Conservation (phyloP, 208 protist genomes). For the Crithidia acanthocephali region DNA sequence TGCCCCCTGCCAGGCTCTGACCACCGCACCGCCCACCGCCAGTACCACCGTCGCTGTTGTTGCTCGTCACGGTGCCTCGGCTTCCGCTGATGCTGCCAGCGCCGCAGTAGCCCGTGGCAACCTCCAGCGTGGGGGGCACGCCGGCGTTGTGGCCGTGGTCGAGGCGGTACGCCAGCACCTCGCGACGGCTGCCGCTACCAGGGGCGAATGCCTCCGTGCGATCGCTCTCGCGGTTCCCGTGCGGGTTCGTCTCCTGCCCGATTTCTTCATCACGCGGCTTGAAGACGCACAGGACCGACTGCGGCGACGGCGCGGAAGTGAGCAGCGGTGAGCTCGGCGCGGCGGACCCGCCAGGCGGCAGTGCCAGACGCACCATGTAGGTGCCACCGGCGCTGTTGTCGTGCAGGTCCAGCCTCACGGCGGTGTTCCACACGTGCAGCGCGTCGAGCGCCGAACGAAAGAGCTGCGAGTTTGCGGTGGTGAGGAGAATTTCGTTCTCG, state of each 20-base stretch:
- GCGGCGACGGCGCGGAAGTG: neutral
- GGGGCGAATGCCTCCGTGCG: conserved; percentile 49
- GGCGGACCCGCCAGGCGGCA: neutral
- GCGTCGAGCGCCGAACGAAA: conserved; percentile 18
- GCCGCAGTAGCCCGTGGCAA: conserved; percentile 23
- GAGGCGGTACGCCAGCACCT: conserved; percentile 74
- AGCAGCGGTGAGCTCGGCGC: neutral
- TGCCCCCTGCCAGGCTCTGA: neutral
- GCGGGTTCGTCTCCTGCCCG: conserved; percentile 55
- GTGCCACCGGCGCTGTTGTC: conserved; percentile 66
- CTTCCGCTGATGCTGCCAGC: too few species aligned
- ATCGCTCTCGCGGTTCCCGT: conserved; percentile 55
- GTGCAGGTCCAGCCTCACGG: conserved; percentile 44
- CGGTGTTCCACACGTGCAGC: conserved; percentile 23
- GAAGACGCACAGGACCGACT: conserved; percentile 46
- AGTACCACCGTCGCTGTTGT: too few species aligned
- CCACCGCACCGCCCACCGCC: neutral
- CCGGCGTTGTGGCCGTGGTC: conserved; percentile 69
- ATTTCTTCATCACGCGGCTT: conserved; percentile 78
- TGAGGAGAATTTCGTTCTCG: conserved; percentile 39
- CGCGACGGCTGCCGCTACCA: conserved; percentile 64
- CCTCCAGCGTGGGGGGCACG: conserved; percentile 67
- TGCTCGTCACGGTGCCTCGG: too few species aligned
- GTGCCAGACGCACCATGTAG: conserved; percentile 56
- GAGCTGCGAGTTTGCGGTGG: neutral